Evolutionary conservation across 2,329 filamentous ascomycete species (phyloP).

Genomic region (Tricladium varicosporioides): DNA sequence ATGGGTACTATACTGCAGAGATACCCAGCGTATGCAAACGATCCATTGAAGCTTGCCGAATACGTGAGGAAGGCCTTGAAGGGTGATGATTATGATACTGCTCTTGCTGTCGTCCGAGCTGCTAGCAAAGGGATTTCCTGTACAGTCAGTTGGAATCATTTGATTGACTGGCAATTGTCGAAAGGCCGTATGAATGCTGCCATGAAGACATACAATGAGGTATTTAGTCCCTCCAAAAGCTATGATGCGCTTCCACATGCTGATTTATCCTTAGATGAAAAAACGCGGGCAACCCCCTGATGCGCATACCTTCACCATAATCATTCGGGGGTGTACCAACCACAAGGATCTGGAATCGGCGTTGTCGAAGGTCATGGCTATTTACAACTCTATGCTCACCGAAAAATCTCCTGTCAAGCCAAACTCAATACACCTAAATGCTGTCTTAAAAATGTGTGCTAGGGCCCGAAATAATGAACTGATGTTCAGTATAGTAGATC

Average conservation of each 20-base stretch:
- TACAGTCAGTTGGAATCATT: conserved; percentile 82
- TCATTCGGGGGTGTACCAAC: conserved; percentile 72
- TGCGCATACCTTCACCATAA: conserved; percentile 76
- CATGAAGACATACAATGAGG: conserved; percentile 86
- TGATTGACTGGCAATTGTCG: conserved; percentile 70
- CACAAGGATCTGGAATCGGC: conserved; percentile 57
- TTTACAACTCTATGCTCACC: conserved; percentile 74
- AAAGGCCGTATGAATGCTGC: conserved; percentile 60
- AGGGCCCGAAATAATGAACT: conserved; percentile 73
- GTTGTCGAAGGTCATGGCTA: conserved; percentile 65
- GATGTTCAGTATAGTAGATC: conserved; percentile 73
- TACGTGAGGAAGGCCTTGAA: conserved; percentile 61
- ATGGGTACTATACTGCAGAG: conserved; percentile 12
- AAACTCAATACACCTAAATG: conserved; percentile 82
- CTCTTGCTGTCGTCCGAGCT: conserved; percentile 63
- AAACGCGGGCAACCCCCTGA: conserved; percentile 82
- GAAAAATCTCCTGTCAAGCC: conserved; percentile 64
- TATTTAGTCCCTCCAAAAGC: conserved; percentile 37
- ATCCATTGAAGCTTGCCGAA: conserved; percentile 71
- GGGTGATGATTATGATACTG: conserved; percentile 62
- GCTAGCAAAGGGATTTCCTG: conserved; percentile 65
- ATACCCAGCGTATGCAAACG: conserved; percentile 38
- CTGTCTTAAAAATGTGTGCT: conserved; percentile 79
- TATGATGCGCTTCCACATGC: conserved; percentile 7
- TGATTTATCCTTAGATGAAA: conserved; percentile 69